Percentiles rank a stretch among this genome's conserved stretches.
phyloP scores from a whole-genome alignment of 805 yeast species.

The Kodamaea nitidulidarum region DNA sequence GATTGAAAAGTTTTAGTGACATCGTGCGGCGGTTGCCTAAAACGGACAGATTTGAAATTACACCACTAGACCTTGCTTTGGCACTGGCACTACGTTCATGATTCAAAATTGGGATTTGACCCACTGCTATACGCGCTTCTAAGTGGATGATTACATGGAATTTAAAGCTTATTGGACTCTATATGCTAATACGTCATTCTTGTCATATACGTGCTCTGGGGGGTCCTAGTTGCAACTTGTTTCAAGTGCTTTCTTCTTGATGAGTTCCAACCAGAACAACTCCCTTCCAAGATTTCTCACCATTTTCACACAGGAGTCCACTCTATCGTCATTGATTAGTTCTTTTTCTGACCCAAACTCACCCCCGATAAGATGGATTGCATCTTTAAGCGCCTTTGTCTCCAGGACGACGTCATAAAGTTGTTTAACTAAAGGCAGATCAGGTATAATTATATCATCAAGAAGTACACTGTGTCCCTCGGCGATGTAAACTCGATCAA shows the following conservation, averaged over 20 bases:
- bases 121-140: no score
- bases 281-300: constrained; percentile 38
- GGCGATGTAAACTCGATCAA: constrained; percentile 15
- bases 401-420: constrained; percentile 60
- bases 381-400: constrained; percentile 68
- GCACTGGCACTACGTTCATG: background rate
- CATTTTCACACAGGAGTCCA: constrained; percentile 33
- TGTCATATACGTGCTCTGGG: no score
- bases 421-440: constrained; percentile 44
- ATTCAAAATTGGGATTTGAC: background rate
- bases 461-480: constrained; percentile 16
- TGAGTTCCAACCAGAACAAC: constrained; percentile 38
- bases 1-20: constrained; percentile 6
- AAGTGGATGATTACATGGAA: no score
- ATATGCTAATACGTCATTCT: no score
- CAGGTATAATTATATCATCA: constrained; percentile 38
- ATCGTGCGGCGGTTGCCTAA: constrained; percentile 10
- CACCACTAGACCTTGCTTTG: background rate
- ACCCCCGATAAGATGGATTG: constrained; percentile 53
- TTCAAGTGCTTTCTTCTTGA: constrained; percentile 20
- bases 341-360: constrained; percentile 35
- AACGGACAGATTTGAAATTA: background rate
- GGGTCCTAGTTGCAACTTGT: background rate
- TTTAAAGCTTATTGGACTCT: no score
- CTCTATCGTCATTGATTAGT: constrained; percentile 28